phyloP scores from a whole-genome alignment of 1,284 basidiomycete genomes.

The Moniliophthora roreri region DNA sequence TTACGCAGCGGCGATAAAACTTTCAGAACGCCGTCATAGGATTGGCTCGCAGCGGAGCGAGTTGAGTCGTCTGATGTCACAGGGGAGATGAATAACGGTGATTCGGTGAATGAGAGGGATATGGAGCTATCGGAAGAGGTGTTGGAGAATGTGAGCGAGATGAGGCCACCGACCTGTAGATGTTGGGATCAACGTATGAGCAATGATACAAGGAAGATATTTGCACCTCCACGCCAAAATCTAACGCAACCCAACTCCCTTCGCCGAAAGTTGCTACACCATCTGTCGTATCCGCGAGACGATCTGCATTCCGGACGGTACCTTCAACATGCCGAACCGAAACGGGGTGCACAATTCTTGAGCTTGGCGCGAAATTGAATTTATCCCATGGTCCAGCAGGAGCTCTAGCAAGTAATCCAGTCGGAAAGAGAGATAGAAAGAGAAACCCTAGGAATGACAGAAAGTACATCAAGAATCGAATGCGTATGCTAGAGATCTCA shows the following conservation, averaged over 20 bases:
- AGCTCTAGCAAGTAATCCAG: slow-evolving; percentile 17
- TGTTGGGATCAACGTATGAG: not conserved
- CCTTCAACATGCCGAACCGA: slow-evolving; percentile 34
- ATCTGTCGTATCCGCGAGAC: slow-evolving; percentile 30
- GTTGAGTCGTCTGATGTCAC: slow-evolving; percentile 45
- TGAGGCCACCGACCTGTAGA: slow-evolving; percentile 42
- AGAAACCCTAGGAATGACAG: no score
- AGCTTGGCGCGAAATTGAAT: slow-evolving; percentile 43
- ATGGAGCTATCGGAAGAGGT: slow-evolving; percentile 29
- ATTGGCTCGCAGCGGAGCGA: slow-evolving; percentile 35
- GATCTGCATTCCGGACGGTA: slow-evolving; percentile 24
- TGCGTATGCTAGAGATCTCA: no score
- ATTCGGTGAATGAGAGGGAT: slow-evolving; percentile 49
- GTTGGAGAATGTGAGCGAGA: slow-evolving; percentile 37
- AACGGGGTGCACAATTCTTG: slow-evolving; percentile 38
- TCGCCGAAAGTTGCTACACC: slow-evolving; percentile 28
- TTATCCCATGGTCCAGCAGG: slow-evolving; percentile 43
- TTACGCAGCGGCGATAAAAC: slow-evolving; percentile 34
- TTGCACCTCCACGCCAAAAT: slow-evolving; percentile 44
- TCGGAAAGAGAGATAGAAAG: no score
- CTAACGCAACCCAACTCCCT: slow-evolving; percentile 41
- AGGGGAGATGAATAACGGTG: slow-evolving; percentile 42
- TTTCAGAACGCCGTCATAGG: slow-evolving; percentile 47
- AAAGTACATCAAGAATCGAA: no score
- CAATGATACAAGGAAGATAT: not conserved